Evolutionary conservation across 306 rosid genomes (phyloP), one percentile per base, ranked within the genome.

Genomic region (Heteromeles arbutifolia): DNA sequence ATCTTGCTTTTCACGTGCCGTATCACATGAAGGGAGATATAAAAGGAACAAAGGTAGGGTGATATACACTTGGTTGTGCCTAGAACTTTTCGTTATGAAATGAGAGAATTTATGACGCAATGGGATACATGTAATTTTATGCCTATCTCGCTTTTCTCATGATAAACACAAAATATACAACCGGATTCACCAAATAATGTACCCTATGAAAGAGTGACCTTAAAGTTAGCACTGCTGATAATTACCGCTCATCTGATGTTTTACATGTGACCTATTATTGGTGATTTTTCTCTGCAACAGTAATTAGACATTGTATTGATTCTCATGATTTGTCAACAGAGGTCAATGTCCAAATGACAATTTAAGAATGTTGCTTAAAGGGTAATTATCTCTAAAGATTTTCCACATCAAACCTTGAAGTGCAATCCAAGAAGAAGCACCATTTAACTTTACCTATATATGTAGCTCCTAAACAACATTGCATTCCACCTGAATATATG

Each of bases 361-460:
- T 72, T 62, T 14, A 54, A 11, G 26, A 52, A 56, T 29, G 4
- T 44, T 66, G 84, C 83, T 81, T 69, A 5, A 73, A n/a, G 74
- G 19, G 83, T 78, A 67, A 87, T 85, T 87, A 77, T 72, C 67
- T 83, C 67, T 56, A 5, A 88, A 84, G 92, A 78, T 74, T 78
- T 72, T 50, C 79, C 85, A 77, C 81, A 68, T 71, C 84, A 73
- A 84, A 76, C 28, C 97, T 86, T 89, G 39, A 82, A 86, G 88
- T 88, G 48, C 85, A 92, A 86, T 86, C 73, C 37, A 89, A 92
- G 87, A 82, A 75, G 37, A 70, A 17, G 6, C 68, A 74, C 76
- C 18, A 14, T 15, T 22, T 65, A 65, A 10, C 28, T n/a, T 57
- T 52, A 37, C 70, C n/a, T 64, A 72, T 54, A 73, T 22, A 70